A percentile compares a stretch with the other conserved stretches of the same genome.
Conservation (phyloP, 2,329 filamentous ascomycete species). For the Cytospora chrysosperma region DNA sequence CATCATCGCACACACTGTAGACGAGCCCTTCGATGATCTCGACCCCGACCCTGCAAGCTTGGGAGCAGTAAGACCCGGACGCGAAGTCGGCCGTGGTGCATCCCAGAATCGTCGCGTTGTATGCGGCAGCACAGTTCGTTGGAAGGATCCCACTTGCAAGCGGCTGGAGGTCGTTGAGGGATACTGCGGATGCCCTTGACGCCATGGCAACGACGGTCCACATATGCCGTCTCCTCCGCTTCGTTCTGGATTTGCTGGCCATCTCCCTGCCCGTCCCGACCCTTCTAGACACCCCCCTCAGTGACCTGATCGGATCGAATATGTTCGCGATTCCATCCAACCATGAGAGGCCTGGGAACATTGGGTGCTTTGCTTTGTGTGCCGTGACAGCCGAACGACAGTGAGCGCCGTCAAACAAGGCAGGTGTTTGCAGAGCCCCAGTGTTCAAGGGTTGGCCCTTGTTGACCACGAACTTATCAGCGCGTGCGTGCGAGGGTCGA, state of each 20-base stretch:
- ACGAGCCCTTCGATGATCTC: conserved; percentile 75
- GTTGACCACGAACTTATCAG: conserved; percentile 1
- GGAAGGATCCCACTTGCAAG: conserved; percentile 39
- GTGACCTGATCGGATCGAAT: conserved; percentile 1
- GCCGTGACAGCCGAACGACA: neutral
- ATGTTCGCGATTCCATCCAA: conserved; percentile 6
- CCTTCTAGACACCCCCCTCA: neutral
- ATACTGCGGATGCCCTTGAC: conserved; percentile 32
- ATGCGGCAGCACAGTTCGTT: conserved; percentile 40
- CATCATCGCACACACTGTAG: conserved; percentile 69
- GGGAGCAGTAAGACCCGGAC: conserved; percentile 38
- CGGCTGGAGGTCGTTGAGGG: conserved; percentile 42
- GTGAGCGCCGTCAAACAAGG: conserved; percentile 3
- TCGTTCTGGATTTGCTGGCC: conserved; percentile 7
- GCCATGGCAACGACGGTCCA: conserved; percentile 26
- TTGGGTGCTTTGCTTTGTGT: neutral
- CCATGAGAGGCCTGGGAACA: neutral
- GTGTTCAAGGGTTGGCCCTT: neutral
- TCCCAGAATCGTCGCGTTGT: conserved; percentile 41
- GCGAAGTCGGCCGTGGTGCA: conserved; percentile 40
- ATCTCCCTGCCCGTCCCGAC: conserved; percentile 8
- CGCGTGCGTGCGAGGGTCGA: neutral
- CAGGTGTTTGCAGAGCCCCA: conserved; percentile 3
- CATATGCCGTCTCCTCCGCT: conserved; percentile 18
- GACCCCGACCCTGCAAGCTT: conserved; percentile 51